phyloP scores from a whole-genome alignment of 108 stramenopile species.

The Cafeteria roenbergensis region DNA sequence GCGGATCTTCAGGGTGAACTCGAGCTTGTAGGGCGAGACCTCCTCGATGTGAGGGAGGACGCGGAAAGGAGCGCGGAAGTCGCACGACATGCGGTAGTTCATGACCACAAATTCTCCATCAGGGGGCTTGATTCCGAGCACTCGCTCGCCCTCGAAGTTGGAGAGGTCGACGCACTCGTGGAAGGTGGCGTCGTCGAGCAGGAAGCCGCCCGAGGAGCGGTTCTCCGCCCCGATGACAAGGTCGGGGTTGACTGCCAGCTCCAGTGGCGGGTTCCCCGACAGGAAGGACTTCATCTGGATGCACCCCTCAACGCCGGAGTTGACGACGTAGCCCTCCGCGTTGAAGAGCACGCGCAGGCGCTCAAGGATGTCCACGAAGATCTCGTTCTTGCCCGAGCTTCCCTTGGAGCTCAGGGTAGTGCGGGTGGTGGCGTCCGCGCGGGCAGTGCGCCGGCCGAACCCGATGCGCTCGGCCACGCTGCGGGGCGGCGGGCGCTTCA shows the following conservation, averaged over 20 bases:
- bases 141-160: slow-evolving; percentile 75
- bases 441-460: slow-evolving; percentile 10
- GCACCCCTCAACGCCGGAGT: slow-evolving; percentile 94
- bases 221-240: slow-evolving; percentile 61
- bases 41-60: slow-evolving; percentile 88
- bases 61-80: slow-evolving; percentile 89
- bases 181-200: slow-evolving; percentile 92
- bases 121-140: slow-evolving; percentile 81
- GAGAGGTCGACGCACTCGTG: slow-evolving; percentile 89
- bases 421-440: slow-evolving; percentile 74
- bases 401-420: slow-evolving; percentile 67
- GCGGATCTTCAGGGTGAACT: slow-evolving; percentile 67
- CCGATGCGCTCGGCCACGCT: slow-evolving; percentile 23
- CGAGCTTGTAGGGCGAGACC: slow-evolving; percentile 67
- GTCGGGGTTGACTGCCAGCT: slow-evolving; percentile 93
- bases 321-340: slow-evolving; percentile 86
- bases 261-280: slow-evolving; percentile 88
- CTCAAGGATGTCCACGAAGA: slow-evolving; percentile 98
- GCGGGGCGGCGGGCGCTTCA: slow-evolving; percentile 32
- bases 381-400: slow-evolving; percentile 86
- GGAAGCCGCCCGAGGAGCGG: slow-evolving; percentile 54
- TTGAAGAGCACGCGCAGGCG: slow-evolving; percentile 91
- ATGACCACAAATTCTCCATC: slow-evolving; percentile 97
- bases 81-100: slow-evolving; percentile 85
- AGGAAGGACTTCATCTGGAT: slow-evolving; percentile 87